Evolutionary conservation across 2,329 filamentous ascomycete genomes (phyloP).

Genomic region (Colletotrichum theobromicola): DNA sequence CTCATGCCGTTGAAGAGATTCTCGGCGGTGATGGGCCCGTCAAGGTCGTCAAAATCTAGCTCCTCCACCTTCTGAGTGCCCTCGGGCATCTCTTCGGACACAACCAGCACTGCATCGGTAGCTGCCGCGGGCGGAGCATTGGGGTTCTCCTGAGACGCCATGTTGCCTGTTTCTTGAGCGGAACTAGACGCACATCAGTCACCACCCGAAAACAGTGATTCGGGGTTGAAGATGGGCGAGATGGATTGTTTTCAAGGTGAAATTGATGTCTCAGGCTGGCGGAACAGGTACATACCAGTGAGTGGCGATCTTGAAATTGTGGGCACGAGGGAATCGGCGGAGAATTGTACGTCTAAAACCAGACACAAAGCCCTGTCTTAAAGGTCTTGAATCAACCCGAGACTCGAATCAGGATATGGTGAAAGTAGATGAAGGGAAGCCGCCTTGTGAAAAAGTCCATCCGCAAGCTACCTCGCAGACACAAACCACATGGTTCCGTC

Average conservation of each 20-base stretch:
- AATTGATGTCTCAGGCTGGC: not conserved
- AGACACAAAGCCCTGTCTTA: slow-evolving; percentile 11
- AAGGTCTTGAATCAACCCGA: not conserved
- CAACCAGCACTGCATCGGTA: slow-evolving; percentile 83
- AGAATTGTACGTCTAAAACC: not conserved
- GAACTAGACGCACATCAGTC: not conserved
- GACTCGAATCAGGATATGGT: not conserved
- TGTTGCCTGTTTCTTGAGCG: slow-evolving; percentile 20
- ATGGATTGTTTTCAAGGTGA: not conserved
- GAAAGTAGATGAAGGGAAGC: not conserved
- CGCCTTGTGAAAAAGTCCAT: not conserved
- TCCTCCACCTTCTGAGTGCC: slow-evolving; percentile 84
- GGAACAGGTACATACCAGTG: not conserved
- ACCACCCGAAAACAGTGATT: not conserved
- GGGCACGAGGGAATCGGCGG: slow-evolving; percentile 1
- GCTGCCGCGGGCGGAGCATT: slow-evolving; percentile 63
- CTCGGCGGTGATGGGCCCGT: slow-evolving; percentile 79
- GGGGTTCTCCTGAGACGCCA: slow-evolving; percentile 29
- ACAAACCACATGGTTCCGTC: slow-evolving; percentile 8
- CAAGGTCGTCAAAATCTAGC: slow-evolving; percentile 88
- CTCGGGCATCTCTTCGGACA: slow-evolving; percentile 81
- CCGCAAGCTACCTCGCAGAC: not conserved
- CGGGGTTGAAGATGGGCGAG: not conserved
- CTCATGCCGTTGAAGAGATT: slow-evolving; percentile 84
- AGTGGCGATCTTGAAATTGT: slow-evolving; percentile 12